Base-by-base conservation (phyloP, 2,329 filamentous ascomycete genomes). In the Botrytis fragariae region DNA sequence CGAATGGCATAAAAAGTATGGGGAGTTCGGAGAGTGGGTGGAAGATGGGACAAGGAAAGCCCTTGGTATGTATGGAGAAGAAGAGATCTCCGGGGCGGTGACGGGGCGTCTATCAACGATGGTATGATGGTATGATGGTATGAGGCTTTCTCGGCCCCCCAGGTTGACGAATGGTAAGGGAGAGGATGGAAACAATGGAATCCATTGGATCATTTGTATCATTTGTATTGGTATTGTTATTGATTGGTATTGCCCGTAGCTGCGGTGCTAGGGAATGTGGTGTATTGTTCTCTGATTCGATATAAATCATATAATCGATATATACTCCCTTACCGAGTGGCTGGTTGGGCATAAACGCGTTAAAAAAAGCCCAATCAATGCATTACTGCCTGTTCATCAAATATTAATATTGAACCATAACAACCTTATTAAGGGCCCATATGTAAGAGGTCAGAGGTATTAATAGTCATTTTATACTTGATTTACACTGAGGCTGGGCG, bases 281-380 rank as follows among this genome's bases (percentile, higher is more conserved):
- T 54, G 51, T 29, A 54, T 29, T 29, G 2, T 25, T 54, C 48
- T 51, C 48, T 51, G 48, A 51, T 51, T 51, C 48, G 48, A n/a
- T n/a, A n/a, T 25, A 14, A n/a, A n/a, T 51, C 10, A 8, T 29
- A 51, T 51, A 54, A 54, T 54, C n/a, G 25, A 29, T 59, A 59
- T n/a, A 32, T 60, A 6, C 57, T 39, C 37, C 32, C 37, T 61
- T 70, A 62, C 57, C 59, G 35, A 39, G 51, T 37, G 59, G 32
- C 61, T 65, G 60, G 45, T 71, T 71, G 69, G 69, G 69, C 69
- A 71, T 71, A 65, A 71, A 71, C n/a, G 60, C 60, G 69, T 65
- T 22, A 65, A 65, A 35, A 51, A 22, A 51, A 71, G 44, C 60
- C 69, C 69, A 65, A 71, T 71, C 59, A 71, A 71, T 71, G 69